phyloP scores from a whole-genome alignment of 495 filamentous ascomycete genomes.

The Neurospora sublineolata region DNA sequence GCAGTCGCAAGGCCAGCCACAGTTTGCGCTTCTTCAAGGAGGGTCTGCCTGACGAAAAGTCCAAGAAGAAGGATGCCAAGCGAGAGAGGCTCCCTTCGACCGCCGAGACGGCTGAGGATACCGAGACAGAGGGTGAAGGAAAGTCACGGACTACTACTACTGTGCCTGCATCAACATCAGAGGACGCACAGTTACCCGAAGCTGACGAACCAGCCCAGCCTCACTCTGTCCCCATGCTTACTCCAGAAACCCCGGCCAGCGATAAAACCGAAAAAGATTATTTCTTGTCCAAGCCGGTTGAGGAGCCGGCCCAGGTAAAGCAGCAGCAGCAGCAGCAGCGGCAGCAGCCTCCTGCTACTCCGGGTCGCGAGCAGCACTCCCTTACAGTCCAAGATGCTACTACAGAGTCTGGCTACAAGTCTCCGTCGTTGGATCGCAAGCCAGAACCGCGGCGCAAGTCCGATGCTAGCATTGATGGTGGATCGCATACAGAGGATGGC shows the following conservation, averaged over 20 bases:
- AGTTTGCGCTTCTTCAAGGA: slow-evolving; percentile 88
- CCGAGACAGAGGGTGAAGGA: slow-evolving; percentile 3
- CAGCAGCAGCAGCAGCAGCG: slow-evolving; percentile 1
- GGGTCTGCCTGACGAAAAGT: slow-evolving; percentile 52
- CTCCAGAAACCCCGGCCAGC: slow-evolving; percentile 7
- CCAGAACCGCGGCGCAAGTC: slow-evolving; percentile 14
- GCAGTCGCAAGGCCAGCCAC: slow-evolving; percentile 91
- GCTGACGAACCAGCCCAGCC: slow-evolving; percentile 3
- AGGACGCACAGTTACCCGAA: slow-evolving; percentile 1
- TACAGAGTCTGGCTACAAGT: not conserved
- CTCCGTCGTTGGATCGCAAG: slow-evolving; percentile 1
- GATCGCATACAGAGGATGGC: slow-evolving; percentile 48
- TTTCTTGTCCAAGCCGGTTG: slow-evolving; percentile 5
- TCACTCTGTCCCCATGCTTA: slow-evolving; percentile 6
- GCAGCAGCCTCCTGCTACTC: not conserved
- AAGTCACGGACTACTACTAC: not conserved
- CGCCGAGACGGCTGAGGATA: slow-evolving; percentile 8
- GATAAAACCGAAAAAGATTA: slow-evolving; percentile 14
- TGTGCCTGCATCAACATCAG: not conserved
- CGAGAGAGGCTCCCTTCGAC: slow-evolving; percentile 23
- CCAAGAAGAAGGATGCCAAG: slow-evolving; percentile 30
- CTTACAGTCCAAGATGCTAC: slow-evolving; percentile 3
- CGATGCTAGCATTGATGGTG: slow-evolving; percentile 20
- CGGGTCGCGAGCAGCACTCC: slow-evolving; percentile 2
- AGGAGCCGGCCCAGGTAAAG: not conserved